phyloP scores from a whole-genome alignment of 1,284 basidiomycete genomes.

The Apiotrichum gracile region DNA sequence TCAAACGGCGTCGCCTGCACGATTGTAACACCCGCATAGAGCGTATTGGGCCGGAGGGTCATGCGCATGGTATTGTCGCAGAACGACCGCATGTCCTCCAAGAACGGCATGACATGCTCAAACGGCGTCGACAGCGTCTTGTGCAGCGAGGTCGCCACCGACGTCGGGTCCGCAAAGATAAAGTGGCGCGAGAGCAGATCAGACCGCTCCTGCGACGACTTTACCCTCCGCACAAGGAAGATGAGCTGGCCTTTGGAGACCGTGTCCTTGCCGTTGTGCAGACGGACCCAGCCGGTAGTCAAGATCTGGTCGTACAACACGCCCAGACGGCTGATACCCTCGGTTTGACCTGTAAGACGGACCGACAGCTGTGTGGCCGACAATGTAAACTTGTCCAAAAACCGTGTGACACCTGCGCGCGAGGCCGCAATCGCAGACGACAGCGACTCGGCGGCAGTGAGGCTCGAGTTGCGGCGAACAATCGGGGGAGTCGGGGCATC shows the following conservation, averaged over 20 bases:
- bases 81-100: slow-evolving; percentile 44
- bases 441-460: slow-evolving; percentile 7
- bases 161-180: slow-evolving; percentile 46
- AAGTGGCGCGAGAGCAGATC: slow-evolving; percentile 45
- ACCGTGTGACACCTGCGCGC: slow-evolving; percentile 33
- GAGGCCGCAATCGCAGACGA: not conserved
- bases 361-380: slow-evolving; percentile 38
- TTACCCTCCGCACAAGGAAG: slow-evolving; percentile 46
- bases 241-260: slow-evolving; percentile 50
- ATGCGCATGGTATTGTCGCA: slow-evolving; percentile 38
- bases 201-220: slow-evolving; percentile 39
- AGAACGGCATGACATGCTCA: slow-evolving; percentile 44
- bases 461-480: slow-evolving; percentile 4
- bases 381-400: slow-evolving; percentile 42
- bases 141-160: slow-evolving; percentile 44
- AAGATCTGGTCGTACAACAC: slow-evolving; percentile 50
- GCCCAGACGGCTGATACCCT: slow-evolving; percentile 42
- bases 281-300: slow-evolving; percentile 47
- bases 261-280: slow-evolving; percentile 36
- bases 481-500: too few relatives aligned
- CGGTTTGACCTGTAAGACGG: slow-evolving; percentile 36
- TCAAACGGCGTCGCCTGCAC: slow-evolving; percentile 49
- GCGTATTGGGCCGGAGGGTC: slow-evolving; percentile 38
- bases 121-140: slow-evolving; percentile 46
- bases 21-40: slow-evolving; percentile 47